Evolutionary conservation across 2,329 filamentous ascomycete species (phyloP).

Genomic region (Cladosporium sp.): DNA sequence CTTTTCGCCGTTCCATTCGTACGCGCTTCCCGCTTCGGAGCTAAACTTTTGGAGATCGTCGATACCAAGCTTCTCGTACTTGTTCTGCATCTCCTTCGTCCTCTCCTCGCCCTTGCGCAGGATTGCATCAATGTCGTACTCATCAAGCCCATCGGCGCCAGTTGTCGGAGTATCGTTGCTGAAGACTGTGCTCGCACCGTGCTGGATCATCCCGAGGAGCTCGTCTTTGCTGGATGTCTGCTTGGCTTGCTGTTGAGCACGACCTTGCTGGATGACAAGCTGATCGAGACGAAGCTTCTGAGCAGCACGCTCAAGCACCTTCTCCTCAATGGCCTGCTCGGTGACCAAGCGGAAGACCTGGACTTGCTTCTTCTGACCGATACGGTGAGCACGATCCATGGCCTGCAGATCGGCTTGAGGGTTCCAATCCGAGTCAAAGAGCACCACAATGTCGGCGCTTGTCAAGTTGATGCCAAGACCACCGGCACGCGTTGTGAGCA

Average conservation of each 20-base stretch:
- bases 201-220: constrained; percentile 94
- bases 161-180: constrained; percentile 41
- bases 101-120: constrained; percentile 79
- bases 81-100: constrained; percentile 83
- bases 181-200: constrained; percentile 94
- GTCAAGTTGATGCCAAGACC: constrained; percentile 96
- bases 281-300: constrained; percentile 96
- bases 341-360: constrained; percentile 95
- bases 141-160: constrained; percentile 62
- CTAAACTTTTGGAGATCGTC: constrained; percentile 97
- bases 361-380: constrained; percentile 97
- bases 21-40: constrained; percentile 73
- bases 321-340: constrained; percentile 96
- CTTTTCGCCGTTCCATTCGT: constrained; percentile 98
- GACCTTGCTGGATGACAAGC: constrained; percentile 94
- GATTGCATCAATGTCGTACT: constrained; percentile 87
- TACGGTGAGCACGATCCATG: constrained; percentile 97
- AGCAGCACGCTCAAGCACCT: constrained; percentile 90
- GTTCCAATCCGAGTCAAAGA: constrained; percentile 99
- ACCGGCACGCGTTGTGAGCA: constrained; percentile 91
- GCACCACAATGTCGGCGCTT: constrained; percentile 85
- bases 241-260: constrained; percentile 83
- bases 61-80: constrained; percentile 93
- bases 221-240: constrained; percentile 94
- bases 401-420: constrained; percentile 96